phyloP scores from a whole-genome alignment of 768 basidiomycete genomes.

The Megacollybia marginata region DNA sequence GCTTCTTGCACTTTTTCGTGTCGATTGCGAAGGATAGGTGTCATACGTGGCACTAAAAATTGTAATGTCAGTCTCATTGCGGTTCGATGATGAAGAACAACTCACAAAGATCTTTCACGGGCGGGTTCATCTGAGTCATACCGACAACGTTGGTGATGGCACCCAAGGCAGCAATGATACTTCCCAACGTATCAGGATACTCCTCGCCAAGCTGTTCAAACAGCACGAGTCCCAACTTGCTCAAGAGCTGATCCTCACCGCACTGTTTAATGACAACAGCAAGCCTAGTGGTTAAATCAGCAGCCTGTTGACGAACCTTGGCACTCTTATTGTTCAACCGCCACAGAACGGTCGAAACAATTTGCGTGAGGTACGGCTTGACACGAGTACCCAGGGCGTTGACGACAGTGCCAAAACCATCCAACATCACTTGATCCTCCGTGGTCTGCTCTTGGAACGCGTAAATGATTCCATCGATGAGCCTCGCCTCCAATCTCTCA shows the following conservation, averaged over 20 bases:
- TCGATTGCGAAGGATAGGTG: slow-evolving; percentile 97
- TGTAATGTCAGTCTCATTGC: slow-evolving; percentile 1
- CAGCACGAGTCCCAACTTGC: slow-evolving; percentile 92
- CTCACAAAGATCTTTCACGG: slow-evolving; percentile 97
- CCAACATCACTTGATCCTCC: slow-evolving; percentile 98
- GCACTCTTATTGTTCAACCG: slow-evolving; percentile 99
- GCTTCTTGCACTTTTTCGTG: slow-evolving; percentile 99
- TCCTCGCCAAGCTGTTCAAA: slow-evolving; percentile 99
- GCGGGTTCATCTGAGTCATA: slow-evolving; percentile 99
- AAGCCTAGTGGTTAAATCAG: slow-evolving; percentile 93
- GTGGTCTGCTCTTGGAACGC: slow-evolving; percentile 99
- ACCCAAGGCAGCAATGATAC: slow-evolving; percentile 97
- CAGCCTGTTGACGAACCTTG: slow-evolving; percentile 97
- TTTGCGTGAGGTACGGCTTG: slow-evolving; percentile 97
- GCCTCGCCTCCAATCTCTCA: slow-evolving; percentile 86
- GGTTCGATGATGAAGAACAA: slow-evolving; percentile 12
- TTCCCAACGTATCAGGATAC: slow-evolving; percentile 97
- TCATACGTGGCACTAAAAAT: slow-evolving; percentile 92
- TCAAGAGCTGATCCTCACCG: slow-evolving; percentile 91
- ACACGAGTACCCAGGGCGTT: slow-evolving; percentile 95
- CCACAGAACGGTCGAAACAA: slow-evolving; percentile 98
- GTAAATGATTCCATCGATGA: slow-evolving; percentile 98
- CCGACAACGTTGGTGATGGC: slow-evolving; percentile 99
- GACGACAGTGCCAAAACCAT: slow-evolving; percentile 96
- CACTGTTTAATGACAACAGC: slow-evolving; percentile 99